Conservation (phyloP, 805 yeast genomes). For the Saccharomyces kudriavzevii region DNA sequence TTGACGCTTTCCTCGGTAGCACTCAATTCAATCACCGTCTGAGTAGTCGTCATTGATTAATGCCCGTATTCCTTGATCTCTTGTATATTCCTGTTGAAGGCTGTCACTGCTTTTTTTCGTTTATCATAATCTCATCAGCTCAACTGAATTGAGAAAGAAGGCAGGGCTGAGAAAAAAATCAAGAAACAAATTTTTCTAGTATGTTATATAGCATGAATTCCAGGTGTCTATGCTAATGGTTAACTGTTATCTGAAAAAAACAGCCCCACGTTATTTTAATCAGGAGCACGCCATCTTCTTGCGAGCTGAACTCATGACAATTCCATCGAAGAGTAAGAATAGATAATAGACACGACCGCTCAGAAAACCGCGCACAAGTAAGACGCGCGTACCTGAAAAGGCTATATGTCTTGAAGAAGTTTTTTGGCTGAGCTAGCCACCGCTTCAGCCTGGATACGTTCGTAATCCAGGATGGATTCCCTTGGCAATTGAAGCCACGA, state of each 20-base stretch:
- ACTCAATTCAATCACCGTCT: not conserved
- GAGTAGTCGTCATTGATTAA: not conserved
- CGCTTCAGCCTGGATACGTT: slow-evolving; percentile 1
- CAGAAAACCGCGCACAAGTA: not conserved
- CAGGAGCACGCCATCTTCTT: not conserved
- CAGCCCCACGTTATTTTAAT: not conserved
- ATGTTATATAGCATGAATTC: not conserved
- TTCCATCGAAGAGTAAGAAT: not conserved
- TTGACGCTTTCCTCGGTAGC: not conserved
- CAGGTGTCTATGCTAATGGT: not conserved
- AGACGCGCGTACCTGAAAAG: not conserved
- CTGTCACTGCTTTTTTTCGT: not conserved
- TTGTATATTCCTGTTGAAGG: not conserved
- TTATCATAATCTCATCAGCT: not conserved
- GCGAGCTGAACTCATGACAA: not conserved
- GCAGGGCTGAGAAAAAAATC: not conserved
- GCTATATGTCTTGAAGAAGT: not conserved
- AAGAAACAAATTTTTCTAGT: not conserved
- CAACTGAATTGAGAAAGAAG: not conserved
- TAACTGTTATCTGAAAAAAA: not conserved
- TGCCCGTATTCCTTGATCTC: not conserved
- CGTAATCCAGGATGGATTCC: slow-evolving; percentile 5
- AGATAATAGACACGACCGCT: not conserved
- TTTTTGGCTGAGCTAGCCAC: not conserved
- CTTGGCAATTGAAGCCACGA: slow-evolving; percentile 9